Evolutionary conservation across 2,329 filamentous ascomycete species (phyloP).

Genomic region (Sarocladium strictum): DNA sequence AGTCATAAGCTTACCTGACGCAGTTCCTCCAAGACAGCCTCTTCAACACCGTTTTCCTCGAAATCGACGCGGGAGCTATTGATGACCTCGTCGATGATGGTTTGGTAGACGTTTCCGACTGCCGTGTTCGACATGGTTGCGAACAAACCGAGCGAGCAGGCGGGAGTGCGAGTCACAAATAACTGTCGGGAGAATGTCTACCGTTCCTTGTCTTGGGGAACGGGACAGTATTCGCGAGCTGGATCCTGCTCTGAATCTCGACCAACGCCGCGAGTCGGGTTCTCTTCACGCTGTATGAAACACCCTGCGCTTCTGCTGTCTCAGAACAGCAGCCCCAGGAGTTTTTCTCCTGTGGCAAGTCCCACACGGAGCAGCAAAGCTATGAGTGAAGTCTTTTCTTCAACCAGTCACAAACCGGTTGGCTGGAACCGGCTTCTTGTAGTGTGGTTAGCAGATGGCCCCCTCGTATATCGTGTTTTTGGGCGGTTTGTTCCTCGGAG

Average conservation of each 20-base stretch:
- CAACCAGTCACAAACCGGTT: neutral
- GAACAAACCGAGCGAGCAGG: neutral
- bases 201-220: neutral
- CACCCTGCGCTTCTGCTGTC: neutral
- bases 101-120: constrained; percentile 73
- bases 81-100: constrained; percentile 79
- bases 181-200: neutral
- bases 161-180: neutral
- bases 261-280: neutral
- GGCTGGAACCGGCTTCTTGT: neutral
- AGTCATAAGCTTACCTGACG: constrained; percentile 62
- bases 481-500: neutral
- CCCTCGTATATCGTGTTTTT: neutral
- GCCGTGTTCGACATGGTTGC: constrained; percentile 50
- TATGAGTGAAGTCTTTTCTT: neutral
- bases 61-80: constrained; percentile 91
- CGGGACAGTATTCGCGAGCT: neutral
- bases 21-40: constrained; percentile 79
- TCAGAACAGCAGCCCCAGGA: neutral
- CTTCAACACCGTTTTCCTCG: constrained; percentile 90
- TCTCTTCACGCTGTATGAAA: neutral
- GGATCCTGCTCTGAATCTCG: neutral
- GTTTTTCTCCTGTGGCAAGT: neutral
- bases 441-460: neutral
- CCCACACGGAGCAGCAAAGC: neutral